phyloP scores from a whole-genome alignment of 257 asterid species.

The Solanum appendiculatum region DNA sequence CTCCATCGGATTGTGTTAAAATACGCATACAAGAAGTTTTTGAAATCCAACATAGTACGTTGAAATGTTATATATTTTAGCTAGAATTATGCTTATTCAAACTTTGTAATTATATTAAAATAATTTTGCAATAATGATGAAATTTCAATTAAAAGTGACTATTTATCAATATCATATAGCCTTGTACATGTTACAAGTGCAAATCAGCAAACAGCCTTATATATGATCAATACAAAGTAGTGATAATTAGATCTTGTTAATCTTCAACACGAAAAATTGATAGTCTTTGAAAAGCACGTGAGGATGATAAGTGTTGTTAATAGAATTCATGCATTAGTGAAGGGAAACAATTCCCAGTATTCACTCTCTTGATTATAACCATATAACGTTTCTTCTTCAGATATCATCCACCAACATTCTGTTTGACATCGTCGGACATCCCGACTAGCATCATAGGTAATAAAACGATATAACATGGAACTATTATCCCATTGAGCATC shows the following conservation, averaged over 20 bases:
- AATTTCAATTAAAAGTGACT: not conserved
- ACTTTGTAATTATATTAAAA: not conserved
- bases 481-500: constrained; percentile 19
- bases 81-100: not conserved
- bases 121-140: not conserved
- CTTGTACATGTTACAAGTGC: not conserved
- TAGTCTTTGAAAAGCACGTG: not conserved
- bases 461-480: constrained; percentile 16
- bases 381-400: constrained; percentile 4
- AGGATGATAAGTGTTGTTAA: accelerated
- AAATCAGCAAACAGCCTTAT: not conserved
- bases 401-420: constrained; percentile 33
- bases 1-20: accelerated
- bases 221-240: not conserved
- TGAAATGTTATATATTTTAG: not conserved
- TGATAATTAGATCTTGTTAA: not conserved
- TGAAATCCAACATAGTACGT: not conserved
- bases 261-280: no score
- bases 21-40: not conserved
- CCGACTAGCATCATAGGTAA: constrained; percentile 13
- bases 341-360: constrained; percentile 16
- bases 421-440: constrained; percentile 12
- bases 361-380: constrained; percentile 20
- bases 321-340: not conserved
- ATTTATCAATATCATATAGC: not conserved